phyloP scores from a whole-genome alignment of 192 early-diverging fungal species.

The Backusella luteola region DNA sequence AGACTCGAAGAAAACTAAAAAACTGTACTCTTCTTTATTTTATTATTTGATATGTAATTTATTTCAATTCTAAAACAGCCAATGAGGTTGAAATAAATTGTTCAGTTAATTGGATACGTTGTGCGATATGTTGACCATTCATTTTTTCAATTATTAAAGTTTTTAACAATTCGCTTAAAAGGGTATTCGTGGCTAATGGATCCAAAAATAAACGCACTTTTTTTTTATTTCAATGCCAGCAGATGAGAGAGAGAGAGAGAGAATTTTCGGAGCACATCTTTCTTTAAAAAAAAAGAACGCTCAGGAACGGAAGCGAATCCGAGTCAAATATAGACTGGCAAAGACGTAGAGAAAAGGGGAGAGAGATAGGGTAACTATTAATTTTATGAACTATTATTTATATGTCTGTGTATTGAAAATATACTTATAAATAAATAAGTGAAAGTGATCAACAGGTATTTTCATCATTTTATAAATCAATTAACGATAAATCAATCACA shows the following conservation, averaged over 20 bases:
- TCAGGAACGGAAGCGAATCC: not conserved
- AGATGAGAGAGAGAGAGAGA: not conserved
- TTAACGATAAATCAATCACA: not conserved
- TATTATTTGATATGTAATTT: not conserved
- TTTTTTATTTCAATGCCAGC: not conserved
- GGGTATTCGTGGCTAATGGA: conserved; percentile 5
- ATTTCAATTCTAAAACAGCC: not conserved
- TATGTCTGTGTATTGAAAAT: too few relatives aligned
- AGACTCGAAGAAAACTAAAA: not conserved
- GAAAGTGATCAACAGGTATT: not conserved
- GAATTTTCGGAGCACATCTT: not conserved
- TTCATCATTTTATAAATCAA: not conserved
- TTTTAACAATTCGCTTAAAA: not conserved
- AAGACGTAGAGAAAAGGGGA: not conserved
- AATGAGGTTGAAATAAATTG: not conserved
- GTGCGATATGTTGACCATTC: not conserved
- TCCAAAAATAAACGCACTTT: not conserved
- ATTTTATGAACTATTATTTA: too few relatives aligned
- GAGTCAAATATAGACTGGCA: not conserved
- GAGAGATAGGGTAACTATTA: too few relatives aligned
- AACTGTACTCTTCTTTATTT: not conserved
- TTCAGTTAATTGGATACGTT: not conserved
- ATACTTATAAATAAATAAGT: too few relatives aligned
- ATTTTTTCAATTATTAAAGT: not conserved
- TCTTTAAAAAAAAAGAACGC: not conserved